Evolutionary conservation across 2,329 filamentous ascomycete species (phyloP).

Genomic region (Lecanicillium sp.): DNA sequence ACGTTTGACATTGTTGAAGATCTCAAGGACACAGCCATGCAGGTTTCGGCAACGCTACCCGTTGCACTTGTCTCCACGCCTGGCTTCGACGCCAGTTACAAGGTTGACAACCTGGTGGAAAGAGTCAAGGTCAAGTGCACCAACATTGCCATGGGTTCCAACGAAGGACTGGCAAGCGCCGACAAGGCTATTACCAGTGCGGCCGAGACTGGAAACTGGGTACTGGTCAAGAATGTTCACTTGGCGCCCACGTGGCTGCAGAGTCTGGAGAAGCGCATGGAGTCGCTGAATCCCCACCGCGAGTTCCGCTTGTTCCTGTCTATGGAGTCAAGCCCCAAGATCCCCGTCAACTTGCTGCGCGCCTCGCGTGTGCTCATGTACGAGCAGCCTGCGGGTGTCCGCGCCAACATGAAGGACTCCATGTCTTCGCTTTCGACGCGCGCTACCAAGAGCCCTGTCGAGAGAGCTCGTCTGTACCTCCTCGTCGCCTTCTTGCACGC

Average conservation of each 20-base stretch:
- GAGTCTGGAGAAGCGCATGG: slow-evolving; percentile 93
- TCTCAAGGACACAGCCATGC: slow-evolving; percentile 74
- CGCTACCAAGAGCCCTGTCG: slow-evolving; percentile 76
- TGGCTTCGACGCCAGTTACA: slow-evolving; percentile 98
- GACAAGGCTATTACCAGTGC: slow-evolving; percentile 94
- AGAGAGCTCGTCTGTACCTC: slow-evolving; percentile 84
- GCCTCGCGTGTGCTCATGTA: slow-evolving; percentile 95
- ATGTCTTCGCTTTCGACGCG: slow-evolving; percentile 74
- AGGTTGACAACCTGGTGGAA: slow-evolving; percentile 92
- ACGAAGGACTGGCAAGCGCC: slow-evolving; percentile 84
- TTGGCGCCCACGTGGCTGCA: slow-evolving; percentile 93
- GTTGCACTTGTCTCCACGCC: slow-evolving; percentile 91
- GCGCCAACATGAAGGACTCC: slow-evolving; percentile 98
- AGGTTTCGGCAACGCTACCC: slow-evolving; percentile 77
- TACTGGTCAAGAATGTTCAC: slow-evolving; percentile 98
- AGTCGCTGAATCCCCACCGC: slow-evolving; percentile 85
- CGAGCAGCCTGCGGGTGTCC: slow-evolving; percentile 93
- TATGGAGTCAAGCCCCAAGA: slow-evolving; percentile 96
- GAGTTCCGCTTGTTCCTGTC: slow-evolving; percentile 95
- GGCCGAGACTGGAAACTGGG: slow-evolving; percentile 88
- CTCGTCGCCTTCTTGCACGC: slow-evolving; percentile 92
- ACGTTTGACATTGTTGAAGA: slow-evolving; percentile 83
- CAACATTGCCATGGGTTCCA: slow-evolving; percentile 98
- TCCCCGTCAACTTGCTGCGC: slow-evolving; percentile 89
- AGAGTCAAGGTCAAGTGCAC: slow-evolving; percentile 76